Evolutionary conservation across 73 alveolate genomes (phyloP).

Genomic region (Uronychia setigera): DNA sequence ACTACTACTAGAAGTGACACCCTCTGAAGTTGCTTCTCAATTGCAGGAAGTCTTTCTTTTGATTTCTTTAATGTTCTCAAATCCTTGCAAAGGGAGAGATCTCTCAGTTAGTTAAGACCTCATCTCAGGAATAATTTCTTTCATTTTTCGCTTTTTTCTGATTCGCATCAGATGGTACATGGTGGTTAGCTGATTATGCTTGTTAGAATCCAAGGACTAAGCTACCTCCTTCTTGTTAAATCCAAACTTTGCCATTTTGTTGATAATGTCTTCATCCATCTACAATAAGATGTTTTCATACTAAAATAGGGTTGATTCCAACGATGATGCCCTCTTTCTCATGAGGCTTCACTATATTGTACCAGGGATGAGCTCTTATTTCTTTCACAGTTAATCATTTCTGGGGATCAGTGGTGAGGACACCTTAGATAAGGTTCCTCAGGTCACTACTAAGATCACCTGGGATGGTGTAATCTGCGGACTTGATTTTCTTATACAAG

Average conservation of each 20-base stretch:
- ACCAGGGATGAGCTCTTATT: constrained; percentile 80
- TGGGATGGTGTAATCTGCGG: constrained; percentile 68
- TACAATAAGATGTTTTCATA: too few species aligned
- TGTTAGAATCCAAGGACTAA: constrained; percentile 61
- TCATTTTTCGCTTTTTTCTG: constrained; percentile 63
- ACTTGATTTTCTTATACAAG: constrained; percentile 68
- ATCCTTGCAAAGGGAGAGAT: background rate
- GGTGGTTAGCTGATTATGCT: constrained; percentile 81
- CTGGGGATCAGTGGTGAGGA: background rate
- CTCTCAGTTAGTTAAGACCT: background rate
- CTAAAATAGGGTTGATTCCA: constrained; percentile 64
- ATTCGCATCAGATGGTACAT: constrained; percentile 76
- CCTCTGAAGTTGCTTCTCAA: background rate
- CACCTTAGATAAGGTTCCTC: background rate
- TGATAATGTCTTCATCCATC: constrained; percentile 67
- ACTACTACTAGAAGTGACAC: background rate
- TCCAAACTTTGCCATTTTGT: constrained; percentile 62
- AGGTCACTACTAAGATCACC: background rate
- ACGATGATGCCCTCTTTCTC: constrained; percentile 69
- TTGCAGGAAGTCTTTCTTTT: background rate
- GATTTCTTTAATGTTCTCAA: background rate
- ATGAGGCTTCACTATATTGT: constrained; percentile 62
- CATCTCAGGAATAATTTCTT: background rate
- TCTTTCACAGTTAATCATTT: constrained; percentile 19
- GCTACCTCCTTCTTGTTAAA: constrained; percentile 54